A percentile compares a stretch with the other conserved stretches of the same genome.
phyloP scores from a whole-genome alignment of 1,284 basidiomycete species.

The Trichosporon faecale region DNA sequence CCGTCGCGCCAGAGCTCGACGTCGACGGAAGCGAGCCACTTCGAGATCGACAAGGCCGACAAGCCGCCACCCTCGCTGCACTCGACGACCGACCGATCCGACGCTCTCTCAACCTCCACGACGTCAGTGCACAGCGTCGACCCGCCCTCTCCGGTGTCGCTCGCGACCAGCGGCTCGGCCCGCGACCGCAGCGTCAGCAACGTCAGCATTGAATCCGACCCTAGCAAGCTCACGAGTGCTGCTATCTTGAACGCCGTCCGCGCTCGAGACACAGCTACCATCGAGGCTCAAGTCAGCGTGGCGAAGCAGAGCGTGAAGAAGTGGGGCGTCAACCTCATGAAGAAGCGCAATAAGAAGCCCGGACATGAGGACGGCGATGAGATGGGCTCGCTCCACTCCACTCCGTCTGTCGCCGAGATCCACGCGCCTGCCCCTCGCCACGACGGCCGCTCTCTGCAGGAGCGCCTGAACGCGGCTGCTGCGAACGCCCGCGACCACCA shows the following conservation, averaged over 20 bases:
- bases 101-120: neutral
- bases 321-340: constrained; percentile 71
- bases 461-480: constrained; percentile 43
- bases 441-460: constrained; percentile 30
- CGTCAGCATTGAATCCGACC: neutral
- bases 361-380: constrained; percentile 22
- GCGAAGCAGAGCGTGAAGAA: constrained; percentile 82
- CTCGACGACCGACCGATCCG: neutral
- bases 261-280: constrained; percentile 73
- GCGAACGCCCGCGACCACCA: constrained; percentile 14
- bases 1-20: constrained; percentile 5
- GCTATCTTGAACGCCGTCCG: constrained; percentile 58
- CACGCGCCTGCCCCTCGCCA: constrained; percentile 39
- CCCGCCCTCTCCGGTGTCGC: neutral
- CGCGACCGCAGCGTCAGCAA: neutral
- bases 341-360: constrained; percentile 32
- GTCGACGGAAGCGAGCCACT: neutral
- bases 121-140: neutral
- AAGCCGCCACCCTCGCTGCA: neutral
- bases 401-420: constrained; percentile 18
- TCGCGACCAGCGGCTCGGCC: neutral
- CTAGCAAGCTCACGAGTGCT: neutral
- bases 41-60: neutral
- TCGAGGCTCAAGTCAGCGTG: constrained; percentile 60
- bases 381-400: constrained; percentile 12